Evolutionary conservation across 768 basidiomycete species (phyloP).

Genomic region (Lentinula guzmanii): DNA sequence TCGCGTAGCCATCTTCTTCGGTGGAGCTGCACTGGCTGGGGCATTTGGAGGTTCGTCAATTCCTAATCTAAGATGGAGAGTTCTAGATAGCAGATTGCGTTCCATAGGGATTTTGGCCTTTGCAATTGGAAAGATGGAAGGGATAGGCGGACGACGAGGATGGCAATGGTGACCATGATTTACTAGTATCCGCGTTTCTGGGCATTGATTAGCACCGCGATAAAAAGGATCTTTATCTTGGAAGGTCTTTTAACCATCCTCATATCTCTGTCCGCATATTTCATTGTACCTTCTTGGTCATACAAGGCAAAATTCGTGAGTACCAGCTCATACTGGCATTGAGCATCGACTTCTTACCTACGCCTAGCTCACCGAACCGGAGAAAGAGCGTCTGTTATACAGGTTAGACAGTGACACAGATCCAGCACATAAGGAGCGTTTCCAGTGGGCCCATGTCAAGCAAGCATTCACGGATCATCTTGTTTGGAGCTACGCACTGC

Average conservation of each 20-base stretch:
- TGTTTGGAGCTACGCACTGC: constrained; percentile 53
- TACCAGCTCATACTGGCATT: constrained; percentile 9
- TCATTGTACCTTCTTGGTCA: constrained; percentile 31
- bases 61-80: constrained; percentile 4
- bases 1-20: constrained; percentile 59
- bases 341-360: not conserved
- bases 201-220: constrained; percentile 12
- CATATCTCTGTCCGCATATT: constrained; percentile 29
- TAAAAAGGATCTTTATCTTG: constrained; percentile 46
- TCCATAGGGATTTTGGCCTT: constrained; percentile 49
- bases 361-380: constrained; percentile 28
- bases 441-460: constrained; percentile 51
- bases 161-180: constrained; percentile 46
- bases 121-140: constrained; percentile 54
- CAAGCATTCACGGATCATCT: constrained; percentile 54
- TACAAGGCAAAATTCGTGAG: constrained; percentile 18
- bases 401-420: constrained; percentile 50
- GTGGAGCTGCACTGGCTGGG: constrained; percentile 55
- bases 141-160: constrained; percentile 50
- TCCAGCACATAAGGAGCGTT: constrained; percentile 44
- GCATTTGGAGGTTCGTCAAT: constrained; percentile 46
- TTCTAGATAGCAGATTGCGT: not conserved
- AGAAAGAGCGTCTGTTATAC: constrained; percentile 42
- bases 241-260: constrained; percentile 48
- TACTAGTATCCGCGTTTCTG: not conserved